Evolutionary conservation across 2,329 filamentous ascomycete genomes (phyloP), one percentile per base, ranked within the genome.

Genomic region (Cladophialophora psammophila): DNA sequence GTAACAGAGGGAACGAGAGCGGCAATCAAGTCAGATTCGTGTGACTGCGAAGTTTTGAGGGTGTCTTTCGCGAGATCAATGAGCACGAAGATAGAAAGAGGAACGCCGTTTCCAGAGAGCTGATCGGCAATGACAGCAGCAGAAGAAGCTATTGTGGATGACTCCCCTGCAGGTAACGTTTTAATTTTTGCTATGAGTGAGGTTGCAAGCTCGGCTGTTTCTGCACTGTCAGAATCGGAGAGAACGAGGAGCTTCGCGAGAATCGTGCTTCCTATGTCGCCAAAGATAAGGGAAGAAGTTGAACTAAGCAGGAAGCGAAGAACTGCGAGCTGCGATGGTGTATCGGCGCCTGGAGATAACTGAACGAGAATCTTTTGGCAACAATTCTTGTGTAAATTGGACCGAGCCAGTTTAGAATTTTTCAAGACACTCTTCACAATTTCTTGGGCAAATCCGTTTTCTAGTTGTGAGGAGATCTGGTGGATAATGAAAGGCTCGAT

Each of bases 1-100:
- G 84, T 79, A 0, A 82, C 79, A 71, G 85, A 85, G 0, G 93
- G 92, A 42, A 95, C 81, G 4, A 70, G 26, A 20, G 31, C 8
- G 20, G 26, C 15, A 10, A 57, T 18, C 52, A 42, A 7, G 26
- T 36, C 31, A 35, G 12, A 4, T 38, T 42, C 8, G 10, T 36
- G 52, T 6, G 42, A 54, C n/a, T 36, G 13, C 4, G 74, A 66
- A 50, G 75, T 75, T 20, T 79, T 78, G 53, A 86, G 64, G 5
- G 85, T 73, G 60, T 85, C 84, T 65, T 80, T 79, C 2, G 84
- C 83, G 61, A 89, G 81, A 38, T 82, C 81, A 15, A 87, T 77
- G n/a, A 90, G 58, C 13, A 64, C 57, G 52, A 66, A 60, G 34
- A 72, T 69, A 13, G 69, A 68, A n/a, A 73, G 63, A 32, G 64